Evolutionary conservation across 2,329 filamentous ascomycete genomes (phyloP), one percentile per base, ranked within the genome.

Genomic region (Samsoniella hepiali): DNA sequence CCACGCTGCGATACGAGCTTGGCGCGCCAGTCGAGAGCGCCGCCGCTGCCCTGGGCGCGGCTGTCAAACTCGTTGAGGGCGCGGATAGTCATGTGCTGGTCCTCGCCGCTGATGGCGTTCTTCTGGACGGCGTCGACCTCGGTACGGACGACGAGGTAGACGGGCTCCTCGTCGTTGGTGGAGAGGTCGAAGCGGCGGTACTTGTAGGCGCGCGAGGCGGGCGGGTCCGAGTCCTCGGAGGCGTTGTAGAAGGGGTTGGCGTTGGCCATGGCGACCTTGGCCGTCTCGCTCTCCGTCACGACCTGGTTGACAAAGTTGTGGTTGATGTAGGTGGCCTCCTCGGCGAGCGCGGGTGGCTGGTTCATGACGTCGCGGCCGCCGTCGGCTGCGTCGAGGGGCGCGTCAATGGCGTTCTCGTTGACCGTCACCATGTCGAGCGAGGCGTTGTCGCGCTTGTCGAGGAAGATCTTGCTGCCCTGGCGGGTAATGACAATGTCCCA

Each of bases 311-410:
- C 91, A 78, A 99, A 99, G 83, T 98, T 96, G 85, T 98, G 95
- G 87, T 99, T 99, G 86, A 99, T 99, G 82, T 97, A 96, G 59
- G 95, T 99, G 62, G 95, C 95, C 81, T 99, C 95, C 77, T 97
- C 90, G 73, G 96, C 94, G 64, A 99, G 88, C 61, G 93, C 92
- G 62, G 83, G 81, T n/a, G 95, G 95, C 73, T 93, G 93, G 86
- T 99, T 99, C 79, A 99, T 90, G 68, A 85, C 83, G 75, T 99
- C 95, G 81, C 97, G 96, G 82, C 91, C 93, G 72, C 91, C 91
- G 73, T 98, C 94, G 63, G 91, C 88, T 34, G 90, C 87, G 76
- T 99, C 95, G 60, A 98, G 85, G 44, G 95, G 95, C 32, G 94
- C 92, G 77, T 99, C 95, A 66, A 91, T 91, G 10, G 95, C 95